phyloP scores from a whole-genome alignment of 345 rosid genomes.

The Moringa oleifera region DNA sequence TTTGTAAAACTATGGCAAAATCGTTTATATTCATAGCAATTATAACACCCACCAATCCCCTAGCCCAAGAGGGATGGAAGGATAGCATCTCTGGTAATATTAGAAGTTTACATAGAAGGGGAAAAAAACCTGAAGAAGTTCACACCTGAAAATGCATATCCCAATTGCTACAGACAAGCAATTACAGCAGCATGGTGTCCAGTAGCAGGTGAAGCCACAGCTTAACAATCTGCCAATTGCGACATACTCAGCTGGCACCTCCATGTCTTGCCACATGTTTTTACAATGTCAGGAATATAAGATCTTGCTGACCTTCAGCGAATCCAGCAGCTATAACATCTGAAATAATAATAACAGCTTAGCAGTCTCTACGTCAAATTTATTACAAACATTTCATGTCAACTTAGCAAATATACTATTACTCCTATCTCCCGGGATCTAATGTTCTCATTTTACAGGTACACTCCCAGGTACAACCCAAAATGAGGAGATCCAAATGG shows the following conservation, averaged over 20 bases:
- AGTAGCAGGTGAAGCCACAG: constrained; percentile 18
- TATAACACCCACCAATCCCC: too few species aligned
- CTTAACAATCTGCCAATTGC: constrained; percentile 22
- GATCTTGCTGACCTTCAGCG: constrained; percentile 40
- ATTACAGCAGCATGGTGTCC: constrained; percentile 55
- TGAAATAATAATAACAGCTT: constrained; percentile 57
- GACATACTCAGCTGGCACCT: constrained; percentile 46
- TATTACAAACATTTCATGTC: not conserved
- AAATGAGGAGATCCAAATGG: constrained; percentile 38
- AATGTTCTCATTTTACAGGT: constrained; percentile 22
- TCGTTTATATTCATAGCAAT: not conserved
- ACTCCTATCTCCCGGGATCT: not conserved
- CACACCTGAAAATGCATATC: constrained; percentile 5
- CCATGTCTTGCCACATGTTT: constrained; percentile 52
- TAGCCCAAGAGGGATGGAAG: too few species aligned
- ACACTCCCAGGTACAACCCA: constrained; percentile 22
- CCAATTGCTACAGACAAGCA: constrained; percentile 38
- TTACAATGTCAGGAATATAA: constrained; percentile 42
- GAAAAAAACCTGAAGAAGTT: not conserved
- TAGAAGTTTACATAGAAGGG: not conserved
- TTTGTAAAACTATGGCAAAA: not conserved
- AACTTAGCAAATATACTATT: not conserved
- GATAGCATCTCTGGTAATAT: not conserved
- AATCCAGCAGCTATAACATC: constrained; percentile 53
- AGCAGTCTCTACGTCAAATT: constrained; percentile 4